These are phyloP conservation scores for Solanum ahanhuiri DNA, from an alignment of 257 asterid genomes.

Conservation along the genomic window DNA sequence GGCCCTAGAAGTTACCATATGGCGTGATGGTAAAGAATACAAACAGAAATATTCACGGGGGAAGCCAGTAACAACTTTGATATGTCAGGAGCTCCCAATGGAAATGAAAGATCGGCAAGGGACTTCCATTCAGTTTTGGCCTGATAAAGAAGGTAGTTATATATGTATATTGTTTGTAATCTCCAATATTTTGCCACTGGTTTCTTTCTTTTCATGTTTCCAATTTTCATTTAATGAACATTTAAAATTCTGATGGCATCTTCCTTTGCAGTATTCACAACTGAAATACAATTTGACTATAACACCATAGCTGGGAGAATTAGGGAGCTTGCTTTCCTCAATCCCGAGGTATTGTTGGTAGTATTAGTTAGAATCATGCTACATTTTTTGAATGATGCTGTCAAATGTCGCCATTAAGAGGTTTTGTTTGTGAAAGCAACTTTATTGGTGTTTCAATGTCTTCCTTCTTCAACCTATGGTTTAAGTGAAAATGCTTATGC, in stretches of 20 bases:
- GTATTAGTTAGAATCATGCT: not conserved
- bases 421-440: not conserved
- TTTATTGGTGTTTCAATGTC: not conserved
- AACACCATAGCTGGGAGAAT: slow-evolving; percentile 83
- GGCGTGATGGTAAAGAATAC: slow-evolving; percentile 90
- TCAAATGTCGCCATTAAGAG: not conserved
- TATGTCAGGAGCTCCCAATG: slow-evolving; percentile 51
- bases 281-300: slow-evolving; percentile 71
- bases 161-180: not conserved
- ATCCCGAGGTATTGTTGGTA: slow-evolving; percentile 62
- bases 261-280: slow-evolving; percentile 64
- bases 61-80: slow-evolving; percentile 56
- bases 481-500: not conserved
- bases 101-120: slow-evolving; percentile 49
- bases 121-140: slow-evolving; percentile 84
- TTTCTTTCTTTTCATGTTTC: not conserved
- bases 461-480: not conserved
- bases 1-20: slow-evolving; percentile 82
- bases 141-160: slow-evolving; percentile 76
- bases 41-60: slow-evolving; percentile 88
- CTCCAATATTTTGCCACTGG: not conserved
- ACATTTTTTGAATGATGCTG: not conserved
- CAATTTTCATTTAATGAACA: not conserved
- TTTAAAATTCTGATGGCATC: not conserved
- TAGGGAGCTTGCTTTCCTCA: slow-evolving; percentile 98